phyloP scores from a whole-genome alignment of 2,329 filamentous ascomycete genomes.

The Phaeosphaeriaceae sp. region DNA sequence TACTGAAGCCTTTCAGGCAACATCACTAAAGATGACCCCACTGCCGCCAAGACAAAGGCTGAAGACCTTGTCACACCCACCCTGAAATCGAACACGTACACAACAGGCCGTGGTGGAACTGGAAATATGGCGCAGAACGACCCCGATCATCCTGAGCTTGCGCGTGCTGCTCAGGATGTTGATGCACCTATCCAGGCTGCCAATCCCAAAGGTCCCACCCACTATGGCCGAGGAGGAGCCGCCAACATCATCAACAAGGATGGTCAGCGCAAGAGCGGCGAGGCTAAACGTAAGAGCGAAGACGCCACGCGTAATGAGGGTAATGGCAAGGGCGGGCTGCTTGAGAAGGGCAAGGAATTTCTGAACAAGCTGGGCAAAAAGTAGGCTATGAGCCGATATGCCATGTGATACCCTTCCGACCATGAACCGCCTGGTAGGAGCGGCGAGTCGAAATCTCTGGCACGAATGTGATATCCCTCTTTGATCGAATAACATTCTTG shows the following conservation, averaged over 20 bases:
- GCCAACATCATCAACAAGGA: slow-evolving; percentile 65
- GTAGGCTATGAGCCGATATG: slow-evolving; percentile 8
- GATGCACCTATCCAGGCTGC: slow-evolving; percentile 57
- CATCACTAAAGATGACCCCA: slow-evolving; percentile 50
- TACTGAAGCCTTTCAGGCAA: slow-evolving; percentile 50
- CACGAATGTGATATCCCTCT: slow-evolving; percentile 23
- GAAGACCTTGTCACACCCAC: slow-evolving; percentile 80
- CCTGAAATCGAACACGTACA: slow-evolving; percentile 82
- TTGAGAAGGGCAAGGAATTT: slow-evolving; percentile 62
- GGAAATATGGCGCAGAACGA: slow-evolving; percentile 88
- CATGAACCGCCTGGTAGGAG: neutral
- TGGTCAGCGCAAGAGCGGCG: slow-evolving; percentile 44
- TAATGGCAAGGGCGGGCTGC: slow-evolving; percentile 44
- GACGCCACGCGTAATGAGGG: slow-evolving; percentile 16
- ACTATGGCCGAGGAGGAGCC: slow-evolving; percentile 76
- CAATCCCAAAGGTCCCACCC: slow-evolving; percentile 64
- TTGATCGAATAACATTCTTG: slow-evolving; percentile 6
- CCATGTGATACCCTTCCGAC: too few species aligned
- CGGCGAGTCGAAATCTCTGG: slow-evolving; percentile 6
- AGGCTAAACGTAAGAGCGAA: slow-evolving; percentile 36
- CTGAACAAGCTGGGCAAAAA: slow-evolving; percentile 53
- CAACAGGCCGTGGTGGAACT: slow-evolving; percentile 85
- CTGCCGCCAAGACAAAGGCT: slow-evolving; percentile 36
- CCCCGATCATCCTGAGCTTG: slow-evolving; percentile 67
- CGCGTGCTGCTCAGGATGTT: slow-evolving; percentile 84